These are phyloP conservation scores for Phytophthora megakarya DNA, from an alignment of 352 stramenopile species.

Conservation along the genomic window DNA sequence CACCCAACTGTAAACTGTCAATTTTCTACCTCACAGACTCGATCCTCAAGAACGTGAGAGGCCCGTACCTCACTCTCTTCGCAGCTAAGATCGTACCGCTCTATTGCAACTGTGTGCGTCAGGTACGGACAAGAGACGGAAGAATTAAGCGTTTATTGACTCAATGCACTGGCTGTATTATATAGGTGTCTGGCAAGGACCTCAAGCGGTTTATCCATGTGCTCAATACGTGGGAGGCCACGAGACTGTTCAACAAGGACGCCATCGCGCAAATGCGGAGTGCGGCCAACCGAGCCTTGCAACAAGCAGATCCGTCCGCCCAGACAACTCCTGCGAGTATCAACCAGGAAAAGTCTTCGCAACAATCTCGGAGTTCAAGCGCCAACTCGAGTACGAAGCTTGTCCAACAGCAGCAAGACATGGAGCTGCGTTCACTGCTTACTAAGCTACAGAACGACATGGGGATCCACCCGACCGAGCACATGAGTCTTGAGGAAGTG, in stretches of 20 bases:
- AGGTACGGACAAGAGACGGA: constrained; percentile 42
- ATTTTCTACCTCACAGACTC: constrained; percentile 92
- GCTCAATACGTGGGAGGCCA: constrained; percentile 84
- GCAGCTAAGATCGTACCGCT: constrained; percentile 74
- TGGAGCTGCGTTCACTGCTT: constrained; percentile 79
- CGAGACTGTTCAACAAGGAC: constrained; percentile 59
- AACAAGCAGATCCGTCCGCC: constrained; percentile 49
- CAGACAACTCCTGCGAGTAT: constrained; percentile 55
- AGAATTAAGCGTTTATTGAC: constrained; percentile 6
- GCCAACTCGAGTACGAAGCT: constrained; percentile 24
- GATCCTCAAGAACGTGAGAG: constrained; percentile 89
- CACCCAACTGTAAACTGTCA: constrained; percentile 85
- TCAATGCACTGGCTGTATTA: too few species aligned
- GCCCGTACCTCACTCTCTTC: constrained; percentile 74
- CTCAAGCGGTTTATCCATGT: constrained; percentile 86
- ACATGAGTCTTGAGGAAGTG: constrained; percentile 88
- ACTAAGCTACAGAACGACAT: constrained; percentile 90
- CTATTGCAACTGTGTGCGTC: constrained; percentile 85
- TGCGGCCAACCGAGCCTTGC: constrained; percentile 62
- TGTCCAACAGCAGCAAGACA: constrained; percentile 58
- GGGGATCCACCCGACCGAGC: constrained; percentile 84
- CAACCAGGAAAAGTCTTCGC: constrained; percentile 38
- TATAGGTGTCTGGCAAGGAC: constrained; percentile 77
- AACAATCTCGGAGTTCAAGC: constrained; percentile 2
- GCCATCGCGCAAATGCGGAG: constrained; percentile 69